phyloP scores from a whole-genome alignment of 2,329 filamentous ascomycete genomes.

The Fusarium pseudocircinatum region DNA sequence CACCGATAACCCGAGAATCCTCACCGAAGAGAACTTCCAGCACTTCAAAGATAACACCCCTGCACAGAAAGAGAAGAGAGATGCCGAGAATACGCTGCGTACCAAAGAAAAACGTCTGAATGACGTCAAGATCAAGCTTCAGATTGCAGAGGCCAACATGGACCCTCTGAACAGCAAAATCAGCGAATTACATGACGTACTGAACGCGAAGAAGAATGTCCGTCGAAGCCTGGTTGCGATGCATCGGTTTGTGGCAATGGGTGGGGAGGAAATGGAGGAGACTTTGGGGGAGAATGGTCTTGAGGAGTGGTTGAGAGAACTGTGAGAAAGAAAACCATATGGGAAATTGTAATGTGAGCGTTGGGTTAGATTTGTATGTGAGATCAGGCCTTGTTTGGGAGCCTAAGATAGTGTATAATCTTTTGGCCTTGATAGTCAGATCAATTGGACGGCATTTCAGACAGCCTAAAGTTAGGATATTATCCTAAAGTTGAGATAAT shows the following conservation, averaged over 20 bases:
- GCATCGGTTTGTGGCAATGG: neutral
- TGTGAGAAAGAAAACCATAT: neutral
- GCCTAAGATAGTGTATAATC: too few relatives aligned
- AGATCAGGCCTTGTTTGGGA: too few relatives aligned
- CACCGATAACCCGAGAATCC: neutral
- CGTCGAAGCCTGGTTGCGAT: neutral
- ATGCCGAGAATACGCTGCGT: rapidly evolving
- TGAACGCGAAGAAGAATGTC: neutral
- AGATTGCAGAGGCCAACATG: neutral
- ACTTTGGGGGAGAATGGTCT: neutral
- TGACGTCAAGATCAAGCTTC: neutral
- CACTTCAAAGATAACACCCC: neutral
- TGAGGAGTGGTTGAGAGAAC: neutral
- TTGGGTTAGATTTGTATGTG: neutral
- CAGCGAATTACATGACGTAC: neutral
- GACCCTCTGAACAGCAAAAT: neutral
- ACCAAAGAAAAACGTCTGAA: neutral
- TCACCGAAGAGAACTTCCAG: neutral
- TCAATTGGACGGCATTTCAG: too few relatives aligned
- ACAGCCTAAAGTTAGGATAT: too few relatives aligned
- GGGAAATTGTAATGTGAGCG: too few relatives aligned
- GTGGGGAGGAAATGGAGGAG: neutral
- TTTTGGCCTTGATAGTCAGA: too few relatives aligned
- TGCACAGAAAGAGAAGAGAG: neutral
- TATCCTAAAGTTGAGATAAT: too few relatives aligned